phyloP scores from a whole-genome alignment of 345 rosid species.

The Raphanus sativus region DNA sequence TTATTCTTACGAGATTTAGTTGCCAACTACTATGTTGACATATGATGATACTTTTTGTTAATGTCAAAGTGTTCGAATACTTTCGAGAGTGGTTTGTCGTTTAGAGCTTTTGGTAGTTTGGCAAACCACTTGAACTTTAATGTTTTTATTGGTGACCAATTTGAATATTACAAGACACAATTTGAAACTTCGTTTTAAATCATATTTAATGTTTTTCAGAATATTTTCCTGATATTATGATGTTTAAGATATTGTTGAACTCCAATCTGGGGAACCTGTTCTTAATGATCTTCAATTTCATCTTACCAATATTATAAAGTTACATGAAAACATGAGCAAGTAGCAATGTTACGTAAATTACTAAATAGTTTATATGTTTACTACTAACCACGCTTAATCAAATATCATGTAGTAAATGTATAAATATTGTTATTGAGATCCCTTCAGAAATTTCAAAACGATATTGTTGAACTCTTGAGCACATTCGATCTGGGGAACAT shows the following conservation, averaged over 20 bases:
- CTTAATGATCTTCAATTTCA: conserved; percentile 55
- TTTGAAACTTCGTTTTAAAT: neutral
- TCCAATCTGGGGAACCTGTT: conserved; percentile 81
- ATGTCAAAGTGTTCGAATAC: neutral
- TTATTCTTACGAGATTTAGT: neutral
- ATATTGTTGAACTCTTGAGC: conserved; percentile 53
- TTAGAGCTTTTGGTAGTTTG: neutral
- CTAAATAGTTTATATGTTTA: neutral
- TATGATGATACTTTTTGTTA: neutral
- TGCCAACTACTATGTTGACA: conserved; percentile 13
- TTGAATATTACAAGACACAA: neutral
- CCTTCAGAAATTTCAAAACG: conserved; percentile 51
- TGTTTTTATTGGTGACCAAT: conserved; percentile 17
- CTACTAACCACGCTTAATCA: neutral
- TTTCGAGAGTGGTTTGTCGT: neutral
- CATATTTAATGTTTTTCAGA: neutral
- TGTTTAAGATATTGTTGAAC: conserved; percentile 46
- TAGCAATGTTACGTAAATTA: neutral
- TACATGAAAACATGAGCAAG: neutral
- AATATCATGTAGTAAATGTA: neutral
- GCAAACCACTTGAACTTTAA: conserved; percentile 4
- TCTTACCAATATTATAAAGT: conserved; percentile 28
- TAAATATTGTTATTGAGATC: neutral
- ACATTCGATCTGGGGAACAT: conserved; percentile 76
- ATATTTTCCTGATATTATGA: neutral